Base-by-base conservation (phyloP, 2,329 filamentous ascomycete genomes). In the Hortaea werneckii region DNA sequence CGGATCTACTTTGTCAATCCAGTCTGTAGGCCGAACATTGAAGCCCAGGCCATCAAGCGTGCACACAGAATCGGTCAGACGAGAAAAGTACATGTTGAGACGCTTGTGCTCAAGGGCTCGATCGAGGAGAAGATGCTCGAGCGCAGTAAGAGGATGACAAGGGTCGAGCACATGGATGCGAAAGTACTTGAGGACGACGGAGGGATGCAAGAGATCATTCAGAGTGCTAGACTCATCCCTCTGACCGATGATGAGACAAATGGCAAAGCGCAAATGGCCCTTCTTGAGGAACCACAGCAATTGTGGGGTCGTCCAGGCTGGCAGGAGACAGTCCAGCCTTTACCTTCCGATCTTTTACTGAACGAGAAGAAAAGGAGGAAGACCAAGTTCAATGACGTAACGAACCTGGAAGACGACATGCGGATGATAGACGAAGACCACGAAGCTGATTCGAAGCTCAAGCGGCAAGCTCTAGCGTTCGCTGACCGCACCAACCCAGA, bases 1-100 rank as follows among this genome's bases (percentile, higher is more conserved):
- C 74, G 90, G 2, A 82, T 96, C 7, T 94, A 88, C 65, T 95
- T 96, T 51, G 76, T 94, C 45, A 90, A 84, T 52, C 89, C 90
- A 0, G 86, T 94, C 9, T 83, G 92, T 61, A 85, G 89, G 43
- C 87, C 87, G 0, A 71, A 85, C 52, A 76, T 94, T 1, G 86
- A 94, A 62, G 87, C 85, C 1, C 90, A 96, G 64, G 90, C 90
- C 0, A 87, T 95, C 51, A 94, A 94, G 49, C 82, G 90, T 59
- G 87, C 85, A 0, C 84, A 94, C 54, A 77, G 90, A 9, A 94
- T 95, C 55, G 88, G 87, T 8, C 89, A 95, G 63, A 80, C 69
- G 0, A 82, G 78, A 49, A 78, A 80, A 0, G 89, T 95, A 0
- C 79, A 79, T 6, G 89, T 95, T 0, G 87, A 95, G 67, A 95